phyloP scores from a whole-genome alignment of 495 filamentous ascomycete genomes.

The Penicillium nucicola region DNA sequence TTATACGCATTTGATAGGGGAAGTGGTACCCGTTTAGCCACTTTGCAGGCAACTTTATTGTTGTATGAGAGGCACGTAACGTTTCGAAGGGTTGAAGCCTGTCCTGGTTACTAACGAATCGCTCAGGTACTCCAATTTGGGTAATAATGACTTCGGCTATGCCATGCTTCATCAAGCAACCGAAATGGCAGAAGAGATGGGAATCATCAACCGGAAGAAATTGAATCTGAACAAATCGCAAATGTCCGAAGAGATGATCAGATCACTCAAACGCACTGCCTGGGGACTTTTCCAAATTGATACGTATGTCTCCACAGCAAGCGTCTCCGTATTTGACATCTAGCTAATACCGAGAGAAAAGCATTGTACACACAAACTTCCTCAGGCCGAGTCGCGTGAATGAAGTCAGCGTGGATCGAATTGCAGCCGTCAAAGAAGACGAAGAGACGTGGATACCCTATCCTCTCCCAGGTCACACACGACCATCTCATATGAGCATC shows the following conservation, averaged over 20 bases:
- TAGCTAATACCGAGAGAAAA: not conserved
- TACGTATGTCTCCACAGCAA: slow-evolving; percentile 17
- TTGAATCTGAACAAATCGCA: slow-evolving; percentile 3
- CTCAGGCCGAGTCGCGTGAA: slow-evolving; percentile 27
- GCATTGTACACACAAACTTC: slow-evolving; percentile 33
- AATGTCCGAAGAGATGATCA: slow-evolving; percentile 22
- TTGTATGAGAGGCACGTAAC: slow-evolving; percentile 28
- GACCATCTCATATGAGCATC: slow-evolving; percentile 18
- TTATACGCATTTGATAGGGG: slow-evolving; percentile 16
- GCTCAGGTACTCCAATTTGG: slow-evolving; percentile 29
- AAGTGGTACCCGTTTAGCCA: slow-evolving; percentile 18
- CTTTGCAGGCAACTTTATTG: slow-evolving; percentile 28
- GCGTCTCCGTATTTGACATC: not conserved
- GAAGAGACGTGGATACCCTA: slow-evolving; percentile 24
- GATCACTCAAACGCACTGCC: slow-evolving; percentile 24
- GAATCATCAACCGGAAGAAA: slow-evolving; percentile 16
- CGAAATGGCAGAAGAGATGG: slow-evolving; percentile 27
- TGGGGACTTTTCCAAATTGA: slow-evolving; percentile 36
- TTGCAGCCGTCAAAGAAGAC: slow-evolving; percentile 1
- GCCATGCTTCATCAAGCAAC: slow-evolving; percentile 29
- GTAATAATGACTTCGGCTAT: slow-evolving; percentile 27
- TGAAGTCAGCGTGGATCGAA: slow-evolving; percentile 17
- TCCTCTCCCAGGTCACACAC: slow-evolving; percentile 13
- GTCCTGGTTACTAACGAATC: not conserved
- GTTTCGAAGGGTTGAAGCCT: not conserved